These are phyloP conservation scores for bread wheat (Triticum aestivum) DNA, from an alignment of 176 grass and related monocot genomes.

Conservation along the genomic window IWGSC_CS_RefSeq_v2.1 NC_057804.1:99616923-99617422, in stretches of 20 bases:
- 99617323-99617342: not conserved
- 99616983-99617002: not conserved
- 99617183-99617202: not conserved
- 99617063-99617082: not conserved
- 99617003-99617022: constrained; percentile 7
- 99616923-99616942: no score
- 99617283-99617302: not conserved
- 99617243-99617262: not conserved
- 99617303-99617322: constrained; percentile 13
- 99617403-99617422: not conserved
- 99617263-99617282: not conserved
- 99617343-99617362: not conserved
- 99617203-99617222: not conserved
- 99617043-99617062: not conserved
- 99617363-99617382: not conserved
- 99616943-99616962: not conserved
- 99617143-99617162: not conserved
- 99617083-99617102: not conserved
- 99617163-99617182: not conserved
- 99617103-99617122: not conserved
- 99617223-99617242: not conserved
- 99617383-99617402: not conserved
- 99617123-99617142: not conserved
- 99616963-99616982: not conserved
- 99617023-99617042: constrained; percentile 1